Conservation (phyloP, 2,329 filamentous ascomycete species). For the Cladosporium cucumerinum region DNA sequence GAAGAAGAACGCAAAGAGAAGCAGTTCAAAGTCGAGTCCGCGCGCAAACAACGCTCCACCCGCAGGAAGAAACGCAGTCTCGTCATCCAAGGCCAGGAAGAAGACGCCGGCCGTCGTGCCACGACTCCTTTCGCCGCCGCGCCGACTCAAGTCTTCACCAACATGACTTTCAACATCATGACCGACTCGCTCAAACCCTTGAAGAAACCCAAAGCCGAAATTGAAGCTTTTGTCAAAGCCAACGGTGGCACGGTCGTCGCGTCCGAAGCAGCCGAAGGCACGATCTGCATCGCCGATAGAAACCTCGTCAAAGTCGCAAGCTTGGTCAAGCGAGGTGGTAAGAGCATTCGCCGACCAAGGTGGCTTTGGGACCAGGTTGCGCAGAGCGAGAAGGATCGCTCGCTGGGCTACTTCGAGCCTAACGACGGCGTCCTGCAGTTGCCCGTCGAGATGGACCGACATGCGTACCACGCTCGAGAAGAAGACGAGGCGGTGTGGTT, state of each 20-base stretch:
- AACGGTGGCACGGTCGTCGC: slow-evolving; percentile 80
- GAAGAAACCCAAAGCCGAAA: slow-evolving; percentile 72
- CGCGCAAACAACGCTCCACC: slow-evolving; percentile 61
- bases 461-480: slow-evolving; percentile 65
- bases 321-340: slow-evolving; percentile 66
- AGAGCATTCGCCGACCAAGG: slow-evolving; percentile 70
- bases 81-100: slow-evolving; percentile 68
- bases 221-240: slow-evolving; percentile 77
- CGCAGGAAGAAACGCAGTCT: slow-evolving; percentile 64
- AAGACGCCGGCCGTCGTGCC: slow-evolving; percentile 41
- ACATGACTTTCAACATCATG: slow-evolving; percentile 75
- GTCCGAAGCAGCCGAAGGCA: slow-evolving; percentile 61
- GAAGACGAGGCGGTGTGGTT: slow-evolving; percentile 51
- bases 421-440: slow-evolving; percentile 58
- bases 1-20: slow-evolving; percentile 71
- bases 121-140: slow-evolving; percentile 55
- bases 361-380: slow-evolving; percentile 84
- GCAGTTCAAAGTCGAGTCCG: slow-evolving; percentile 67
- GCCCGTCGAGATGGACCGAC: slow-evolving; percentile 64
- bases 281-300: slow-evolving; percentile 76
- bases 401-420: slow-evolving; percentile 18
- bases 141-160: slow-evolving; percentile 66
- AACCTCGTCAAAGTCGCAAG: slow-evolving; percentile 77
- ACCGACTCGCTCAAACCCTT: slow-evolving; percentile 67
- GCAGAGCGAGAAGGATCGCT: slow-evolving; percentile 45